These are phyloP conservation scores for Clarireedia sp. DNA, from an alignment of 2,329 filamentous ascomycete genomes.

Conservation along the genomic window DNA sequence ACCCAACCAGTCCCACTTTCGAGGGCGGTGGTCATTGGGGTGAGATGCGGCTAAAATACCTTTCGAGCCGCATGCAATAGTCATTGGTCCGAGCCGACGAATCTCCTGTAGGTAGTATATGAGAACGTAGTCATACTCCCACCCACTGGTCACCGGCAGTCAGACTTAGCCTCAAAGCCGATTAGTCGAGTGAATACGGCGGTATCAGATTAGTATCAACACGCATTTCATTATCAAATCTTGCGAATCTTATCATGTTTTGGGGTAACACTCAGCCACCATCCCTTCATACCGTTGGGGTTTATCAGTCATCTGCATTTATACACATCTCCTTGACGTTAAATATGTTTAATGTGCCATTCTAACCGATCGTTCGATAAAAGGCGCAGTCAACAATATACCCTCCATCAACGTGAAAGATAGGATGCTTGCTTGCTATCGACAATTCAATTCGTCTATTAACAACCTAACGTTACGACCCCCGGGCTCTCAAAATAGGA, in stretches of 20 bases:
- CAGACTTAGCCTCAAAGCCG: not conserved
- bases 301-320: too few species aligned
- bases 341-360: too few species aligned
- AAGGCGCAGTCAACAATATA: not conserved
- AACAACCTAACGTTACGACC: not conserved
- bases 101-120: not conserved
- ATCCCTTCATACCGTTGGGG: too few species aligned
- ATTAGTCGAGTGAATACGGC: not conserved
- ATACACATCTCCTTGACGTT: too few species aligned
- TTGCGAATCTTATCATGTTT: not conserved
- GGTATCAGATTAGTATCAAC: not conserved
- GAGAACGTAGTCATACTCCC: not conserved
- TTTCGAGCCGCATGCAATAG: conserved; percentile 4
- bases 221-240: not conserved
- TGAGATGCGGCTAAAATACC: conserved; percentile 5
- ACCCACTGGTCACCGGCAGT: conserved; percentile 3
- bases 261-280: not conserved
- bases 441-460: not conserved
- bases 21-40: not conserved
- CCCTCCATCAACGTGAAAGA: not conserved
- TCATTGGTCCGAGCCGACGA: not conserved
- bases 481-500: not conserved
- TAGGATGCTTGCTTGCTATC: not conserved
- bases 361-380: too few species aligned
- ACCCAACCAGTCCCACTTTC: not conserved